Conservation (phyloP, 208 protist genomes). For the Herpetomonas samuelpessoai region DNA sequence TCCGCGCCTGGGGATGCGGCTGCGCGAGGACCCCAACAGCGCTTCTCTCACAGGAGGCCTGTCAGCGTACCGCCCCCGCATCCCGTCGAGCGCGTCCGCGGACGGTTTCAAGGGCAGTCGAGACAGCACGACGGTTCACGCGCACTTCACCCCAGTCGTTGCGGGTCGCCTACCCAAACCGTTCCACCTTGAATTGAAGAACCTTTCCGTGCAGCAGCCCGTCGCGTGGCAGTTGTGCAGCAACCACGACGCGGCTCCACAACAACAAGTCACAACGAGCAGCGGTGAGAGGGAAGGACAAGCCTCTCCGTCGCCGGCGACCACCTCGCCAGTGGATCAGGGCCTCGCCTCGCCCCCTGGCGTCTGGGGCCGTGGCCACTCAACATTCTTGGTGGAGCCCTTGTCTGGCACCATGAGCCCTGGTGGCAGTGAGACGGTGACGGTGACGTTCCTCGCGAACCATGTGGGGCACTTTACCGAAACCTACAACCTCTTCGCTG, state of each 20-base stretch:
- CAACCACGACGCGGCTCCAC: neutral
- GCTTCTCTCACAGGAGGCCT: neutral
- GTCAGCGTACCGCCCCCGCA: neutral
- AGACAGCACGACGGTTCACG: neutral
- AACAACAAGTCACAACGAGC: neutral
- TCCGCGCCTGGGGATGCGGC: constrained; percentile 29
- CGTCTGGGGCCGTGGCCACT: neutral
- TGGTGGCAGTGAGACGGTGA: constrained; percentile 25
- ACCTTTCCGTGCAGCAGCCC: constrained; percentile 21
- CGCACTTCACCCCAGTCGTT: constrained; percentile 59
- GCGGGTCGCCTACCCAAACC: constrained; percentile 46
- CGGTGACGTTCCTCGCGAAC: constrained; percentile 69
- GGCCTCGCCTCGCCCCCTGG: too few relatives aligned
- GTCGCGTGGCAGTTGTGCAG: constrained; percentile 16
- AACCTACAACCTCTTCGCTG: constrained; percentile 51
- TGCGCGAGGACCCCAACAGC: constrained; percentile 1
- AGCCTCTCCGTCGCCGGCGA: neutral
- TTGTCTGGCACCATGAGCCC: constrained; percentile 44
- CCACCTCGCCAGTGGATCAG: too few relatives aligned
- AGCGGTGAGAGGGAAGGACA: neutral
- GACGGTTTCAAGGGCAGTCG: neutral
- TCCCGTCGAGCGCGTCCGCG: neutral
- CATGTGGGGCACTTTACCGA: constrained; percentile 25
- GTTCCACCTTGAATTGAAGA: constrained; percentile 39
- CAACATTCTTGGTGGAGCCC: constrained; percentile 65